Percentiles rank a stretch among this genome's conserved stretches.
Conservation (phyloP, 2,329 filamentous ascomycete species). For the Verticillium zaregamsianum region DNA sequence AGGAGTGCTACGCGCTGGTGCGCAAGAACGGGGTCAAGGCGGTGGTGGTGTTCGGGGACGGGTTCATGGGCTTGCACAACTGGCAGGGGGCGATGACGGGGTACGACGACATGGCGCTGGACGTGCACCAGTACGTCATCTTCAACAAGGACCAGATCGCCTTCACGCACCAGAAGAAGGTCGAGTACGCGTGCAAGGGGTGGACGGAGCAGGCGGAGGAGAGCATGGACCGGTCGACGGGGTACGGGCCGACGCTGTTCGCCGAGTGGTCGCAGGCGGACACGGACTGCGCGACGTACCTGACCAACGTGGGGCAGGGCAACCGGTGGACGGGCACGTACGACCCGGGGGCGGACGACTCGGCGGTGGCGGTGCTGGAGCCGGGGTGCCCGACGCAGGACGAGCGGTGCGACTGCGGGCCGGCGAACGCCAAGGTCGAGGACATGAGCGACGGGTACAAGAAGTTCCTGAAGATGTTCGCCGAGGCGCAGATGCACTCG, state of each 20-base stretch:
- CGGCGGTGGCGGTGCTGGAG: conserved; percentile 55
- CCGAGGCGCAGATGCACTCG: conserved; percentile 90
- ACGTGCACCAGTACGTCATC: conserved; percentile 97
- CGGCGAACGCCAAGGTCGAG: conserved; percentile 69
- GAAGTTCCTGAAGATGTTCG: conserved; percentile 81
- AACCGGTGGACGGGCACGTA: conserved; percentile 90
- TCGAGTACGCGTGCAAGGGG: conserved; percentile 79
- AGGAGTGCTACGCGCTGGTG: conserved; percentile 66
- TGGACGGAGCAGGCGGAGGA: conserved; percentile 77
- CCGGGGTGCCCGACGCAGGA: conserved; percentile 71
- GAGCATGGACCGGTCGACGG: conserved; percentile 68
- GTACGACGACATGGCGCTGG: conserved; percentile 73
- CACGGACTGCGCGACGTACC: conserved; percentile 81
- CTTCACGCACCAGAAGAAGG: conserved; percentile 75
- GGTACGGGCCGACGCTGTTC: conserved; percentile 90
- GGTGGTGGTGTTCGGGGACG: conserved; percentile 83
- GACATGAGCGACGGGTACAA: conserved; percentile 73
- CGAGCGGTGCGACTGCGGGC: conserved; percentile 64
- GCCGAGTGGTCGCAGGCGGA: conserved; percentile 98
- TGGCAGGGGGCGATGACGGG: conserved; percentile 82
- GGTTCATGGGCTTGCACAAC: conserved; percentile 85
- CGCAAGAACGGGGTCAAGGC: conserved; percentile 71
- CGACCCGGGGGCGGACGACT: conserved; percentile 54
- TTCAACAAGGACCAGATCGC: conserved; percentile 89
- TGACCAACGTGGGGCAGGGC: conserved; percentile 87